Percentiles rank a stretch among this genome's conserved stretches.
Conservation (phyloP, 2,329 filamentous ascomycete species). For the Furcasterigmium furcatum region DNA sequence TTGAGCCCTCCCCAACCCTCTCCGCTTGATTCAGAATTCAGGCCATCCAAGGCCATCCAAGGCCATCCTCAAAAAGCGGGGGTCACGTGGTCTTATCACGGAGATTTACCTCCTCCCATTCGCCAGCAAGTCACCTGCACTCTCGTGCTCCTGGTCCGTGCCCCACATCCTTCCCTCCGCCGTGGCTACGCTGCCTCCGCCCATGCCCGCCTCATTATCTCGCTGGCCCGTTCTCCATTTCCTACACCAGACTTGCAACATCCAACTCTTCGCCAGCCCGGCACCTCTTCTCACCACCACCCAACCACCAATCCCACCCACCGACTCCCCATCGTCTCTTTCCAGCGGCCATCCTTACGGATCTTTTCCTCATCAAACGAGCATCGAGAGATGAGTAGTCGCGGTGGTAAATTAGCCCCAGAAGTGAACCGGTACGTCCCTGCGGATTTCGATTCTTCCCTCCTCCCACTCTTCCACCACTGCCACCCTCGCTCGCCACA, state of each 20-base stretch:
- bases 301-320: slow-evolving; percentile 18
- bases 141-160: not conserved
- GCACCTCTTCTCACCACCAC: slow-evolving; percentile 5
- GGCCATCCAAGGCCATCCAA: too few relatives aligned
- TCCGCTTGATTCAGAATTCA: too few relatives aligned
- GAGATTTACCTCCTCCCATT: not conserved
- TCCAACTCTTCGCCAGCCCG: slow-evolving; percentile 2
- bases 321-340: slow-evolving; percentile 18
- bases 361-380: slow-evolving; percentile 8
- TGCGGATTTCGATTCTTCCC: slow-evolving; percentile 8
- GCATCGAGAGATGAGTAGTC: slow-evolving; percentile 90
- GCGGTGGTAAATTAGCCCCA: slow-evolving; percentile 93
- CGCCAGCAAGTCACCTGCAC: not conserved
- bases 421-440: slow-evolving; percentile 91
- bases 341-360: slow-evolving; percentile 14
- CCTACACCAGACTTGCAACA: slow-evolving; percentile 9
- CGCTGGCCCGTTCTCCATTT: slow-evolving; percentile 14
- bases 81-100: slow-evolving; percentile 20
- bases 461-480: slow-evolving; percentile 4
- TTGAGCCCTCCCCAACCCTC: too few relatives aligned
- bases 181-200: slow-evolving; percentile 4
- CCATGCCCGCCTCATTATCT: slow-evolving; percentile 13
- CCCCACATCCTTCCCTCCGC: not conserved
- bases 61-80: too few relatives aligned
- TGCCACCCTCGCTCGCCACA: slow-evolving; percentile 2